phyloP scores from a whole-genome alignment of 768 basidiomycete genomes.

The Filobasidium floriforme region DNA sequence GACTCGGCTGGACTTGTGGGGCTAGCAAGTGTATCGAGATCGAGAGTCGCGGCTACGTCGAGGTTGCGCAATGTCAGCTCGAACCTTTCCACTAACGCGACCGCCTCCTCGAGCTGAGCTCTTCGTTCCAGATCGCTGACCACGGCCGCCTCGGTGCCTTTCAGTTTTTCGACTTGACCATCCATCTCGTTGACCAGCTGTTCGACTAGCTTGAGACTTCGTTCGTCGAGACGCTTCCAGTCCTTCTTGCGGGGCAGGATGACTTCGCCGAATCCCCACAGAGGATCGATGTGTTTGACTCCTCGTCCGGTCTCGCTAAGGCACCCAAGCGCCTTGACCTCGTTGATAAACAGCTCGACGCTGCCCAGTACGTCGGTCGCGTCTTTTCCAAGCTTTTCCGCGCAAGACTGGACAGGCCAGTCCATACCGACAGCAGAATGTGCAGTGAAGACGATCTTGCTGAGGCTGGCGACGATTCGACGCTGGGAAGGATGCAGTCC shows the following conservation, averaged over 20 bases:
- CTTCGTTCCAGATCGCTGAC: neutral
- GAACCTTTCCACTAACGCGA: neutral
- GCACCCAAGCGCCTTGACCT: slow-evolving; percentile 48
- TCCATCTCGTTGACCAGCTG: slow-evolving; percentile 11
- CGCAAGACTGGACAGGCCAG: slow-evolving; percentile 19
- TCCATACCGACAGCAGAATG: slow-evolving; percentile 53
- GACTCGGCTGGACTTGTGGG: neutral
- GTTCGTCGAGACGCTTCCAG: slow-evolving; percentile 26
- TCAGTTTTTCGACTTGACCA: neutral
- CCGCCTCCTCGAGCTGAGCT: neutral
- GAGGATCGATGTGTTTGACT: slow-evolving; percentile 4
- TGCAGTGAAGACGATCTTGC: slow-evolving; percentile 80
- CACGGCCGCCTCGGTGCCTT: neutral
- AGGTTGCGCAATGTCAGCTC: slow-evolving; percentile 19
- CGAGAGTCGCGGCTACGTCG: slow-evolving; percentile 40
- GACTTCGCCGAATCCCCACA: slow-evolving; percentile 29
- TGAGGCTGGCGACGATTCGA: slow-evolving; percentile 72
- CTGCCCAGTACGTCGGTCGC: slow-evolving; percentile 38
- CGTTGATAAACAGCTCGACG: slow-evolving; percentile 33
- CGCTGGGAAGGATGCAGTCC: slow-evolving; percentile 38
- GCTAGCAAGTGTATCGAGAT: slow-evolving; percentile 32
- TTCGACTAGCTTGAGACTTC: slow-evolving; percentile 22
- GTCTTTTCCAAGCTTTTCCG: slow-evolving; percentile 34
- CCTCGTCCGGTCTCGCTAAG: slow-evolving; percentile 8
- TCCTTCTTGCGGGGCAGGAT: slow-evolving; percentile 8